A percentile compares a stretch with the other conserved stretches of the same genome.
These are phyloP conservation scores for Lachancea thermotolerans DNA, from an alignment of 805 yeast genomes.

Conservation along the genomic window DNA sequence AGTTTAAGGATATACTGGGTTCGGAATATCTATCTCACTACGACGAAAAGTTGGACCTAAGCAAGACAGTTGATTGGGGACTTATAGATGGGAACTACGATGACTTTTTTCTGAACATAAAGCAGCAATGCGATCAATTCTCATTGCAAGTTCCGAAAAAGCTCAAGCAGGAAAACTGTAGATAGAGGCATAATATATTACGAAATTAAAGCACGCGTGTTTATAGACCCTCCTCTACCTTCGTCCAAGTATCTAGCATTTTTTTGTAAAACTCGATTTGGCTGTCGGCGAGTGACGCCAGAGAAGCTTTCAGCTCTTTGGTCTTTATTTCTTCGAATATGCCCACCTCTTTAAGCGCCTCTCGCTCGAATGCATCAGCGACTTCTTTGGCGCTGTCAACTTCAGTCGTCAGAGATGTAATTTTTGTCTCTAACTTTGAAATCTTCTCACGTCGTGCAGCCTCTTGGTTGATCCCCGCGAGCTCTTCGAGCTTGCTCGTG, in stretches of 20 bases:
- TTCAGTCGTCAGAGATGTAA: constrained; percentile 44
- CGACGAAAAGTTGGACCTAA: constrained; percentile 16
- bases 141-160: constrained; percentile 11
- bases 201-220: constrained; percentile 2
- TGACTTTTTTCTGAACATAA: constrained; percentile 10
- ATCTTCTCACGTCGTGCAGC: constrained; percentile 46
- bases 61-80: constrained; percentile 19
- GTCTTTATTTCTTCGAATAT: constrained; percentile 78
- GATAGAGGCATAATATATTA: constrained; percentile 1
- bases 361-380: constrained; percentile 49
- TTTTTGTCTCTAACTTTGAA: constrained; percentile 42
- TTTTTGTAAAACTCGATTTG: constrained; percentile 68
- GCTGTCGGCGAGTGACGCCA: constrained; percentile 66
- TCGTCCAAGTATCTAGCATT: constrained; percentile 65
- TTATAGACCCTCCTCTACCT: constrained; percentile 37
- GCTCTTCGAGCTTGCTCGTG: constrained; percentile 51
- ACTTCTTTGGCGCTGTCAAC: constrained; percentile 44
- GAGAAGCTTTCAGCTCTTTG: constrained; percentile 63
- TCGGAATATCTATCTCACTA: constrained; percentile 10
- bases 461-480: constrained; percentile 58
- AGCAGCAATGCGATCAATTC: constrained; percentile 9
- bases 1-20: constrained; percentile 36
- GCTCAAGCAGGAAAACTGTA: constrained; percentile 7
- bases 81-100: constrained; percentile 20
- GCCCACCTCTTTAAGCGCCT: constrained; percentile 48